Conservation (phyloP, 352 stramenopile genomes). For the Peronospora destructor region DNA sequence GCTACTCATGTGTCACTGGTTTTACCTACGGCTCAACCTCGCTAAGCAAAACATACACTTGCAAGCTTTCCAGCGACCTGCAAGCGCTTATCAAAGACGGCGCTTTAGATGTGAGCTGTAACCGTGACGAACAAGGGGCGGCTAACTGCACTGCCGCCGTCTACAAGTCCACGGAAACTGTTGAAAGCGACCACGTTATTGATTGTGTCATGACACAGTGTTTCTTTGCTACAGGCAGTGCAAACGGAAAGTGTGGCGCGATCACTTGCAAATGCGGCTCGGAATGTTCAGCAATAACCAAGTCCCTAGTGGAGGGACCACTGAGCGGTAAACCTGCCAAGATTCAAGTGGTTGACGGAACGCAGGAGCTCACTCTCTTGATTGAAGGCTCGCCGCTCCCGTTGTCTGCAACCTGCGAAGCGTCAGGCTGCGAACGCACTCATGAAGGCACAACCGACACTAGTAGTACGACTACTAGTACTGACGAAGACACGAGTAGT, state of each 20-base stretch:
- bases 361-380: constrained; percentile 40
- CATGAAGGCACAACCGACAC: constrained; percentile 7
- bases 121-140: constrained; percentile 25
- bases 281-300: constrained; percentile 43
- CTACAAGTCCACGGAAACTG: constrained; percentile 45
- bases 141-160: constrained; percentile 52
- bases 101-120: constrained; percentile 50
- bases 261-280: constrained; percentile 60
- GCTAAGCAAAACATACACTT: constrained; percentile 59
- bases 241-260: constrained; percentile 34
- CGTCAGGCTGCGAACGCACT: constrained; percentile 44
- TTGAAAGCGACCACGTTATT: constrained; percentile 49
- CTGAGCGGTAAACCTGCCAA: constrained; percentile 60
- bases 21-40: constrained; percentile 40
- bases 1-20: constrained; percentile 38
- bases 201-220: constrained; percentile 54
- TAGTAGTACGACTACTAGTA: constrained; percentile 11
- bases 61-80: constrained; percentile 37
- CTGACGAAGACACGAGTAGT: constrained; percentile 5
- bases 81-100: constrained; percentile 58
- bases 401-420: constrained; percentile 55
- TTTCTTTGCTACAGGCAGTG: constrained; percentile 34
- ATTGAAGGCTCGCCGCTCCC: constrained; percentile 65
- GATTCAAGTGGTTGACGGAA: constrained; percentile 32
- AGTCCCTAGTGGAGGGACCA: constrained; percentile 50